Evolutionary conservation across 495 filamentous ascomycete genomes (phyloP).

Genomic region (Clavariopsis aquatica): DNA sequence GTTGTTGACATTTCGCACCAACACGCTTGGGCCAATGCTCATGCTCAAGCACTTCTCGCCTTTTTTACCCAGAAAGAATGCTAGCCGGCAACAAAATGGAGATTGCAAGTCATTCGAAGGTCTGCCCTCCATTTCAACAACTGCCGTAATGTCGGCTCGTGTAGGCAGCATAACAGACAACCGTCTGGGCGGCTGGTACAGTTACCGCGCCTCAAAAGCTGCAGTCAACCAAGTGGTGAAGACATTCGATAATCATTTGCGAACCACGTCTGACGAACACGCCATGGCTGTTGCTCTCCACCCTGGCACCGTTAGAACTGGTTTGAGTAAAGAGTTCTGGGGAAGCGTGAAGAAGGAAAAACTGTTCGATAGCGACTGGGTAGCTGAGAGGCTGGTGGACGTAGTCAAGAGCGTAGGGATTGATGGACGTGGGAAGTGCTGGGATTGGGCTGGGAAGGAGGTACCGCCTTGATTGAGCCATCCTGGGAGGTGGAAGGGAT

Average conservation of each 20-base stretch:
- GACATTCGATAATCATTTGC: slow-evolving; percentile 71
- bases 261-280: slow-evolving; percentile 54
- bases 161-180: slow-evolving; percentile 71
- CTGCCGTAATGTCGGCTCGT: slow-evolving; percentile 71
- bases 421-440: slow-evolving; percentile 35
- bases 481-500: background rate
- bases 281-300: slow-evolving; percentile 72
- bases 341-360: slow-evolving; percentile 55
- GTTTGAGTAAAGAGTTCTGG: slow-evolving; percentile 73
- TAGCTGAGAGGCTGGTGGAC: slow-evolving; percentile 60
- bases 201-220: slow-evolving; percentile 47
- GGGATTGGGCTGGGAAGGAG: slow-evolving; percentile 51
- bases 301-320: slow-evolving; percentile 80
- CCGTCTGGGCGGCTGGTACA: slow-evolving; percentile 48
- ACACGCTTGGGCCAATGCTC: slow-evolving; percentile 71
- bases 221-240: slow-evolving; percentile 69
- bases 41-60: slow-evolving; percentile 71
- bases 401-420: slow-evolving; percentile 48
- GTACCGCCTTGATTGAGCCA: slow-evolving; percentile 56
- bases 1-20: slow-evolving; percentile 64
- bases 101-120: background rate
- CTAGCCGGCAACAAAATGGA: background rate
- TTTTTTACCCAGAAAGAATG: slow-evolving; percentile 60
- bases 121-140: slow-evolving; percentile 49
- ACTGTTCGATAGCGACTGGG: slow-evolving; percentile 63